These are phyloP conservation scores for Acanthochlamys bracteata DNA, from an alignment of 106 monocot species.

Conservation along the genomic window DNA sequence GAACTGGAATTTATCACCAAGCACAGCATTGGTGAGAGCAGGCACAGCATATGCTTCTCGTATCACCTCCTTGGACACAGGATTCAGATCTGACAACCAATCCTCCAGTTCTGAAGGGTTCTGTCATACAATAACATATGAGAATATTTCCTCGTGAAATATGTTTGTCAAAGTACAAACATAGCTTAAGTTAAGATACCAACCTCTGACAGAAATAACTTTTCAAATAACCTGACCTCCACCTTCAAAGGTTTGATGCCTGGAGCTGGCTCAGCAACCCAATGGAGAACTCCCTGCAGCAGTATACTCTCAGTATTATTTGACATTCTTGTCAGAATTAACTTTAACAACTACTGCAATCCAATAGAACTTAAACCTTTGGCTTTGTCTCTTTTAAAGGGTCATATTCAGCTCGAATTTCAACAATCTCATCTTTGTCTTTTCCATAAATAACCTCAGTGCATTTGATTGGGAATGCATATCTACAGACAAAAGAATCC, in stretches of 20 bases:
- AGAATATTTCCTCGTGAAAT: neutral
- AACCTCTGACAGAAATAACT: slow-evolving; percentile 86
- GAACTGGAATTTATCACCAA: slow-evolving; percentile 86
- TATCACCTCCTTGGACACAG: slow-evolving; percentile 77
- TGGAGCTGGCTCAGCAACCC: slow-evolving; percentile 83
- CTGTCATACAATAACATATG: slow-evolving; percentile 6
- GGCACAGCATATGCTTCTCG: slow-evolving; percentile 67
- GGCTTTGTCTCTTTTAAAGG: slow-evolving; percentile 73
- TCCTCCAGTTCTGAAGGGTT: slow-evolving; percentile 75
- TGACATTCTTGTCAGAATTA: neutral
- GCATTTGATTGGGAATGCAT: slow-evolving; percentile 93
- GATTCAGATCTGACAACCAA: slow-evolving; percentile 89
- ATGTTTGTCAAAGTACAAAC: neutral
- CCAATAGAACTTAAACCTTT: slow-evolving; percentile 37
- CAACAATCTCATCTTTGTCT: slow-evolving; percentile 43
- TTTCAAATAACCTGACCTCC: slow-evolving; percentile 88
- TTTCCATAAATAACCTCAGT: slow-evolving; percentile 75
- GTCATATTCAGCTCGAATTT: slow-evolving; percentile 85
- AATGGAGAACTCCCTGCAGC: slow-evolving; percentile 94
- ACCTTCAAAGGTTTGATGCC: slow-evolving; percentile 92
- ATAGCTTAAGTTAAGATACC: slow-evolving; percentile 1
- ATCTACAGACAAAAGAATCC: slow-evolving; percentile 28
- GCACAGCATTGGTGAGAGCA: slow-evolving; percentile 39
- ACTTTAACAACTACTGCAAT: neutral
- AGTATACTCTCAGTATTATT: neutral